phyloP scores from a whole-genome alignment of 148 eudicot genomes.

The Dianthus caryophyllus region DNA sequence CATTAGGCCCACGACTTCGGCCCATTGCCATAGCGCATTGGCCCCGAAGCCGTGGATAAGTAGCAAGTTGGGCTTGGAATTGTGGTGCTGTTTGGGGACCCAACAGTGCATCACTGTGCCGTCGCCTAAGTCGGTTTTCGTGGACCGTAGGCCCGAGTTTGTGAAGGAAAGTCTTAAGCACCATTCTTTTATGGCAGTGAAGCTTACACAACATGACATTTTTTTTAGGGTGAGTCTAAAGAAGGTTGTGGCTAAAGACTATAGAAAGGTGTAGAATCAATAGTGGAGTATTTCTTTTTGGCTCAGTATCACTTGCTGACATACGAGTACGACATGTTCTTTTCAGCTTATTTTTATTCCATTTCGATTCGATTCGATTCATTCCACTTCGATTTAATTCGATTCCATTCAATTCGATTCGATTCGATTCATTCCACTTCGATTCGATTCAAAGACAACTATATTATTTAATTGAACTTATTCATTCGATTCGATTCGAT shows the following conservation, averaged over 20 bases:
- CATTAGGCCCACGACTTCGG: conserved; percentile 28
- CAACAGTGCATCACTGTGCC: conserved; percentile 79
- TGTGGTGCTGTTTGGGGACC: conserved; percentile 53
- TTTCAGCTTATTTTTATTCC: no score
- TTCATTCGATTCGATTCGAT: no score
- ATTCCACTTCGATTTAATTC: no score
- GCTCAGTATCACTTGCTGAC: no score
- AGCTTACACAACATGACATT: conserved; percentile 63
- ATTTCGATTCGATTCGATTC: no score
- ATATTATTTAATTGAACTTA: no score
- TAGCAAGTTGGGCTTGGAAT: conserved; percentile 46
- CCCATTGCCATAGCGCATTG: conserved; percentile 81
- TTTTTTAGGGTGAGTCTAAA: conserved; percentile 4
- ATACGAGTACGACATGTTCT: no score
- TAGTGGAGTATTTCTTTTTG: no score
- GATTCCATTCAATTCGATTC: no score
- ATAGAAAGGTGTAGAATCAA: no score
- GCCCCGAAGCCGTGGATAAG: conserved; percentile 84
- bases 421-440: no score
- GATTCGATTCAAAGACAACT: no score
- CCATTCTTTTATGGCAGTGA: conserved; percentile 40
- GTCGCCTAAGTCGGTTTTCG: conserved; percentile 53
- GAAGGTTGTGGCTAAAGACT: not conserved
- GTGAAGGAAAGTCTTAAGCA: conserved; percentile 39
- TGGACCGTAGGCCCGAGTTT: conserved; percentile 54